Conservation (phyloP, 257 asterid species). For the Nicotiana benthamiana region DNA sequence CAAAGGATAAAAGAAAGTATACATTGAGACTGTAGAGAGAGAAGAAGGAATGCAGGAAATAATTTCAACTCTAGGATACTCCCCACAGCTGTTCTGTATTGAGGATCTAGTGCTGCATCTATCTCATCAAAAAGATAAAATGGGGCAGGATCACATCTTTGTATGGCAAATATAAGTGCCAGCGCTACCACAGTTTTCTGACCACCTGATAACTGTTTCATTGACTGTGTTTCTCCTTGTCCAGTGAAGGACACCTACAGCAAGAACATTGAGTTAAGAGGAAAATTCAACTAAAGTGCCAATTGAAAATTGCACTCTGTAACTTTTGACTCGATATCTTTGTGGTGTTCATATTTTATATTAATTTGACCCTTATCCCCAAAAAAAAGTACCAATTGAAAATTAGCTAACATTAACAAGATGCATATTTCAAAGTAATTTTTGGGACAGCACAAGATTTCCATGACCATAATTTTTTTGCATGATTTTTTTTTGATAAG, state of each 20-base stretch:
- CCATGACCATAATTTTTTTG: neutral
- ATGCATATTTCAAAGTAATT: neutral
- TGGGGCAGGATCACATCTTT: slow-evolving; percentile 98
- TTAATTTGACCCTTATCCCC: too few species aligned
- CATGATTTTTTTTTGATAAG: neutral
- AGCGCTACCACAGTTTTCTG: slow-evolving; percentile 98
- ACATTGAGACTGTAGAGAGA: neutral
- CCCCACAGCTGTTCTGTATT: slow-evolving; percentile 98
- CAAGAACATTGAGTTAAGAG: slow-evolving; percentile 5
- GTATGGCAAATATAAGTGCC: slow-evolving; percentile 89
- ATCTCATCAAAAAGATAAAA: slow-evolving; percentile 98
- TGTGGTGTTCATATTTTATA: too few species aligned
- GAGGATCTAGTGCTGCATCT: slow-evolving; percentile 99
- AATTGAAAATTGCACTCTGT: neutral
- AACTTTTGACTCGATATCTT: too few species aligned
- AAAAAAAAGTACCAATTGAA: neutral
- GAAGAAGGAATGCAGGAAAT: slow-evolving; percentile 4
- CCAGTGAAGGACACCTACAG: slow-evolving; percentile 93
- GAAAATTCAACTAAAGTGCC: neutral
- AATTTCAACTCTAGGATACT: slow-evolving; percentile 60
- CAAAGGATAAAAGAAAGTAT: slow-evolving; percentile 20
- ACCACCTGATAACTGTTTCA: slow-evolving; percentile 98
- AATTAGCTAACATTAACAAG: slow-evolving; percentile 6
- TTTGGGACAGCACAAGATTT: neutral
- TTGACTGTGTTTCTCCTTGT: slow-evolving; percentile 96